phyloP scores from a whole-genome alignment of 345 rosid species.

The Reutealis trisperma region DNA sequence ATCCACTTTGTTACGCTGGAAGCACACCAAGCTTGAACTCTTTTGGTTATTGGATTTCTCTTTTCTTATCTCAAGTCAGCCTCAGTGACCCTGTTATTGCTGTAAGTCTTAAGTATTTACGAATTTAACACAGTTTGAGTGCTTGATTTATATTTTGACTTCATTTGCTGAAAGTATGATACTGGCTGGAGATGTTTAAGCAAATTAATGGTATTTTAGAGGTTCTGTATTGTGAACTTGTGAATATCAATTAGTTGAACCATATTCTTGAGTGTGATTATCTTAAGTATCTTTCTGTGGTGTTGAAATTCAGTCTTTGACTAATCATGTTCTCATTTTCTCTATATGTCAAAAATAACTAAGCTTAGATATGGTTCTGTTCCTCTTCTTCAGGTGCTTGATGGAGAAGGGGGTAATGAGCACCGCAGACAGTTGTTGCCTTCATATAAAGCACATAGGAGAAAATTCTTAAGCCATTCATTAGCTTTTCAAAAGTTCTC shows the following conservation, averaged over 20 bases:
- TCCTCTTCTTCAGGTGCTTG: slow-evolving; percentile 60
- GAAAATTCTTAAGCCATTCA: slow-evolving; percentile 33
- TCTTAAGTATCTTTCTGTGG: background rate
- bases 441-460: slow-evolving; percentile 83
- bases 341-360: background rate
- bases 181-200: background rate
- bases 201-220: background rate
- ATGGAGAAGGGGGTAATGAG: slow-evolving; percentile 77
- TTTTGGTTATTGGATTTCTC: slow-evolving; percentile 80
- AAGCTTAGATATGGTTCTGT: background rate
- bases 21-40: slow-evolving; percentile 69
- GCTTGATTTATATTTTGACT: background rate
- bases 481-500: slow-evolving; percentile 42
- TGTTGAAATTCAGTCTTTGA: slow-evolving; percentile 2
- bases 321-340: background rate
- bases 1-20: slow-evolving; percentile 85
- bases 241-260: background rate
- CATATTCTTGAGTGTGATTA: background rate
- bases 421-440: slow-evolving; percentile 70
- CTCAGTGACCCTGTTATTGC: slow-evolving; percentile 81
- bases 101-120: slow-evolving; percentile 38
- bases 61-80: slow-evolving; percentile 83
- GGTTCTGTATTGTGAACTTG: too few relatives aligned
- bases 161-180: background rate
- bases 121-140: background rate